Base-by-base conservation (phyloP, 1,284 basidiomycete species). In the Fomitopsis schrenkii region DNA sequence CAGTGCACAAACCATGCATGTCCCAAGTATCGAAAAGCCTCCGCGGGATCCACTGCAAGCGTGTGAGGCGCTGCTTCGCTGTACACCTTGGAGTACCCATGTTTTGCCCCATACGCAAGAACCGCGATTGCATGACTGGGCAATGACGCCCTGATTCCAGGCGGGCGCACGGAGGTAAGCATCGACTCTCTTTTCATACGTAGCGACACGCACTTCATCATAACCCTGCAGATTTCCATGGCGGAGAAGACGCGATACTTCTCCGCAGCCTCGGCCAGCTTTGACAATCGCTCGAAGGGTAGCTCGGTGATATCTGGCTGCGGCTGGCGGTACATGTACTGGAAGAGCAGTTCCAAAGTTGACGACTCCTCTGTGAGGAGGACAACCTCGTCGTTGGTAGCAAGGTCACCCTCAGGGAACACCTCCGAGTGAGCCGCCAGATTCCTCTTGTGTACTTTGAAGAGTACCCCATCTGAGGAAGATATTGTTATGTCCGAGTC, bases 311-410 rank as follows among this genome's bases (percentile, higher is more conserved):
- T 40, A 42, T 50, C 40, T n/a, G 58, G 58, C 17, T 62, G 63
- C 9, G 46, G 52, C 41, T 64, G 61, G 17, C 55, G 53, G 36
- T 57, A 57, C 61, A 60, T 64, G 50, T 58, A 64, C 46, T 64
- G 63, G 41, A 64, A 60, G 15, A 64, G 54, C 17, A 64, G 28
- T n/a, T 62, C 59, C 12, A 64, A 55, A 2, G 66, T 67, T 45
- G 45, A 57, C 7, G 70, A 64, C 1, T 28, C 46, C 53, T 74
- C 72, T 17, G 64, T 63, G 15, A 73, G 64, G n/a, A 59, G 62
- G 8, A 72, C 68, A 12, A 67, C 57, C 40, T 71, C 70, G 9
- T 48, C 35, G 12, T 46, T 40, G 14, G 26, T 48, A 5, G 45
- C 28, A n/a, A 46, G 8, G 22, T 58, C 44, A 5, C 41, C 45